Conservation (phyloP, 2,329 filamentous ascomycete species). For the Alternaria arbusti region DNA sequence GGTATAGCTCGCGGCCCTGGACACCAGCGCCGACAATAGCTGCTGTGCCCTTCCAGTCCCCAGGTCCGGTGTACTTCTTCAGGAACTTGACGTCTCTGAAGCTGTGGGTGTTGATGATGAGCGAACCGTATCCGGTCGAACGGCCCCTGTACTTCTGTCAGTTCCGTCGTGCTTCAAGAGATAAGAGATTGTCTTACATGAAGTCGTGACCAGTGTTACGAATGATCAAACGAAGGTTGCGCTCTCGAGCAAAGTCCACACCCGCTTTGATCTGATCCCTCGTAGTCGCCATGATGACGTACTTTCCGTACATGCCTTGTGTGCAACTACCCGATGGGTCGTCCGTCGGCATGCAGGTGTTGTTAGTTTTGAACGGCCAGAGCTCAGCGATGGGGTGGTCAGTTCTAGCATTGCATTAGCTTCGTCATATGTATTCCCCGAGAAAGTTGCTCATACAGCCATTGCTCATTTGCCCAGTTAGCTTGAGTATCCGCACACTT, state of each 20-base stretch:
- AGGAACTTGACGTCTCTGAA: slow-evolving; percentile 42
- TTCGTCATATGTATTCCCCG: neutral
- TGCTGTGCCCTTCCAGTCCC: slow-evolving; percentile 41
- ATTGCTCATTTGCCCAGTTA: slow-evolving; percentile 40
- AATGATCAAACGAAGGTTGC: slow-evolving; percentile 42
- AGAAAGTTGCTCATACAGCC: slow-evolving; percentile 27
- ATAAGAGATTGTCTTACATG: slow-evolving; percentile 19
- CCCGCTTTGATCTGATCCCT: slow-evolving; percentile 43
- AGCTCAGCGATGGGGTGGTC: slow-evolving; percentile 41
- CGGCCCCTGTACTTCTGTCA: slow-evolving; percentile 29
- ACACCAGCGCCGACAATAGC: slow-evolving; percentile 44
- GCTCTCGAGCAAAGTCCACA: slow-evolving; percentile 42
- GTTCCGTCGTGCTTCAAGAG: neutral
- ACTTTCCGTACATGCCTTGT: slow-evolving; percentile 40
- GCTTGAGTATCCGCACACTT: slow-evolving; percentile 35
- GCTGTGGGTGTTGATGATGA: slow-evolving; percentile 48
- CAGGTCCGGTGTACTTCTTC: slow-evolving; percentile 39
- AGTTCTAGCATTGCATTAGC: slow-evolving; percentile 25
- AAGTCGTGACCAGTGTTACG: slow-evolving; percentile 48
- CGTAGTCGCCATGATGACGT: slow-evolving; percentile 43
- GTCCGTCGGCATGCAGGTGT: slow-evolving; percentile 39
- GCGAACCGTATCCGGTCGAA: slow-evolving; percentile 41
- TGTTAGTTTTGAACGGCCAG: slow-evolving; percentile 45
- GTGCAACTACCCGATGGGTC: slow-evolving; percentile 37
- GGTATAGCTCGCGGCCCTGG: slow-evolving; percentile 43